Conservation (phyloP, 2,329 filamentous ascomycete species). For the Colletotrichum sp. region DNA sequence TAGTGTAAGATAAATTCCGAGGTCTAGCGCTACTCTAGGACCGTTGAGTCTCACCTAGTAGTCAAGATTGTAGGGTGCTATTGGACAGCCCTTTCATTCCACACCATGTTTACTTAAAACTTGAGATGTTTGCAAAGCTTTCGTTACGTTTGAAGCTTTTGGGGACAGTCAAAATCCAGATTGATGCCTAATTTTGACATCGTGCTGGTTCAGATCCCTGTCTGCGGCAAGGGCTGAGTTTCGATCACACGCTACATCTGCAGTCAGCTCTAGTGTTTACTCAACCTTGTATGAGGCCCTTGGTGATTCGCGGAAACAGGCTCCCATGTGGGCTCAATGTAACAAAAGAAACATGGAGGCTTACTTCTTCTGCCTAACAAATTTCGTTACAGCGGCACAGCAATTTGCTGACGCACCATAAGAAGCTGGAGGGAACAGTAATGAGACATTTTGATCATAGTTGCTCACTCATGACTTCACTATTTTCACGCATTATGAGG, state of each 20-base stretch:
- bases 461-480: no score
- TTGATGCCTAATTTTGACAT: neutral
- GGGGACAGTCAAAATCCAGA: neutral
- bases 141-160: neutral
- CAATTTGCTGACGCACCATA: neutral
- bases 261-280: neutral
- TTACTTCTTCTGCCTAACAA: neutral
- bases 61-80: no score
- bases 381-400: neutral
- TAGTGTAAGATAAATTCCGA: no score
- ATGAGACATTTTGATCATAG: neutral
- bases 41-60: no score
- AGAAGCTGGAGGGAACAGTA: neutral
- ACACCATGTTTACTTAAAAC: no score
- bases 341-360: neutral
- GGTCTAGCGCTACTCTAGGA: no score
- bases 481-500: neutral
- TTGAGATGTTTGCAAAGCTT: neutral
- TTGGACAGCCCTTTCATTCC: no score
- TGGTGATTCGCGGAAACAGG: neutral
- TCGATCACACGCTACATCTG: neutral
- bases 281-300: neutral
- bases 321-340: fast-evolving
- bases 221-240: neutral
- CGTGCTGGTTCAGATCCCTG: neutral